Percentiles rank a stretch among this genome's conserved stretches.
Evolutionary conservation across 352 stramenopile genomes (phyloP).

Genomic region (Phytophthora macrochlamydospora): DNA sequence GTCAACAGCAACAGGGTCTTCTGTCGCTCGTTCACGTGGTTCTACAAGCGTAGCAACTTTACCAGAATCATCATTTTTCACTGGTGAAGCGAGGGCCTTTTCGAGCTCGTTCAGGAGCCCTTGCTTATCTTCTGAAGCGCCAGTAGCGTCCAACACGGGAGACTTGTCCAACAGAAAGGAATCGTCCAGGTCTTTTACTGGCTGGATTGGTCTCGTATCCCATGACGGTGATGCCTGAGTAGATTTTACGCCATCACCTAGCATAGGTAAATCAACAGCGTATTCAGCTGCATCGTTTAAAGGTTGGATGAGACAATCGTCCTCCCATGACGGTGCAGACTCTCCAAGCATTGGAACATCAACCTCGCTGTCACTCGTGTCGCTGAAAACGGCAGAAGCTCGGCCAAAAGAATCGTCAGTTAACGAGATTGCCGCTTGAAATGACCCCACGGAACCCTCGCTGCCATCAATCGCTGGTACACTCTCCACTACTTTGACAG

Average conservation of each 20-base stretch:
- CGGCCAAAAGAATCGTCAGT: background rate
- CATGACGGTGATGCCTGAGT: constrained; percentile 1
- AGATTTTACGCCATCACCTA: background rate
- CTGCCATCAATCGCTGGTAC: no score
- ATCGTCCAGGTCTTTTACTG: background rate
- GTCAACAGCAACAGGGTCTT: background rate
- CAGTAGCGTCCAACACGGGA: background rate
- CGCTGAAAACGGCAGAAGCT: background rate
- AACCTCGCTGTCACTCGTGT: background rate
- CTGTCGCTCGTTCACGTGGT: constrained; percentile 2
- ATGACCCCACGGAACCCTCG: background rate
- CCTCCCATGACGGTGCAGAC: background rate
- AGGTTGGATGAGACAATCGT: constrained; percentile 6
- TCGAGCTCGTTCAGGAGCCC: background rate
- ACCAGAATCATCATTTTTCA: background rate
- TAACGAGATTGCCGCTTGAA: background rate
- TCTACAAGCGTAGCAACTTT: constrained; percentile 11
- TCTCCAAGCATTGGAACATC: background rate
- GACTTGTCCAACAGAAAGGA: background rate
- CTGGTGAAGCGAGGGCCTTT: background rate
- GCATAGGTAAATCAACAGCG: background rate
- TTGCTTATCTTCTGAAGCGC: background rate
- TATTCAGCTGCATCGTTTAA: background rate
- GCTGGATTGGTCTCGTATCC: constrained; percentile 16
- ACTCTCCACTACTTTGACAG: no score